Evolutionary conservation across 164 flowering plant species (phyloP), one percentile per base, ranked within the genome.

Genomic region (Kalanchoe fedtschenkoi): DNA sequence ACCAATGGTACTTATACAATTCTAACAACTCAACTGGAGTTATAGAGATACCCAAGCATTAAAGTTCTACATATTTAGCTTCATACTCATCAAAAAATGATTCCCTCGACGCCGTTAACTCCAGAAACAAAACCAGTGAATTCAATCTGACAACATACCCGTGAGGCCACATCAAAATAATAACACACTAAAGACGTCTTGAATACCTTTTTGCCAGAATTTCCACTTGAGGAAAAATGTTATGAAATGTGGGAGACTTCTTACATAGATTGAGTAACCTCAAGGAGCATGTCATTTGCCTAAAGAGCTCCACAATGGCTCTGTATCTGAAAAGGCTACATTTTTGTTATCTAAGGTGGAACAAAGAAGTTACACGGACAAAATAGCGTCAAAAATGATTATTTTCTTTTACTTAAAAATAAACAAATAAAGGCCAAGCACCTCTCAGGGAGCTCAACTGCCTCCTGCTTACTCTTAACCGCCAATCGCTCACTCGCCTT

Each of bases 251-350:
- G 33, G 81, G 70, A 29, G 71, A 32, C 79, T 62, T 80, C 47
- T 81, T 80, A 1, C 70, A 65, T 41, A 86, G 66, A 43, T 47
- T 5, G 10, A 88, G 90, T 82, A 86, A 69, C 75, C 83, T 81
- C 76, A 83, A 29, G 19, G 96, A 83, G 65, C 75, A 78, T 37
- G 34, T 71, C 83, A 88, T 68, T 26, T 78, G 69, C 69, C 78
- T 72, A 71, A 86, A 83, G 37, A 82, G 63, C 56, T 81, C 90
- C 16, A 75, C 74, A 10, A 84, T 34, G 0, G 51, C 66, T 66
- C 54, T 66, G 71, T 74, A 77, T 34, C 68, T 65, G 41, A 6
- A 58, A 56, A 16, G 32, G 5, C 58, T 8, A 13, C n/a, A n/a
- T n/a, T n/a, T n/a, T n/a, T n/a, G n/a, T n/a, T n/a, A n/a, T n/a